Base-by-base conservation (phyloP, 1,139 yeast genomes). In the Yamadazyma dendronema region DNA sequence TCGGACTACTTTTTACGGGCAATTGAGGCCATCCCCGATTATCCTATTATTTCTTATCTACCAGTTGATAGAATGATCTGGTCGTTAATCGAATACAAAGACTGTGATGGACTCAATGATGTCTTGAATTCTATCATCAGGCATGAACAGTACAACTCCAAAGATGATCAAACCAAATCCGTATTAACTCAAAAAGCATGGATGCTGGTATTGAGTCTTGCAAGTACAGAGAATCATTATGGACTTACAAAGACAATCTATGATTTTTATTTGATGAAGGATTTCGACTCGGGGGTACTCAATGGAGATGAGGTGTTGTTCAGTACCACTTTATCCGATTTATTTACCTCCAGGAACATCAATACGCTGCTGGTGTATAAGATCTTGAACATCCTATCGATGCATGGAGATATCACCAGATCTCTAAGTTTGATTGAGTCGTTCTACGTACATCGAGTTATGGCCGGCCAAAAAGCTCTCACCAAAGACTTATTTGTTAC, bases 371-470 rank as follows among this genome's bases (percentile, higher is more conserved):
- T 37, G 31, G 32, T 42, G 5, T 34, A 39, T 22, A 56, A 53
- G 36, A 57, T 67, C 11, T 53, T 71, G 17, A 66, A 61, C 30
- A 50, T 61, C 0, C 52, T 70, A 10, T 53, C 72, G 1, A 46
- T 53, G 3, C 52, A 62, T 38, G 77, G 77, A 4, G 76, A 71
- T 43, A 65, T 67, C 3, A 36, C 54, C 8, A 60, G 61, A 57
- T 59, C 70, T 0, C 43, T 68, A 8, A 47, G 57, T 4, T 49
- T 70, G 12, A 60, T 71, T 11, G 74, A 69, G 39, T 51, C 65
- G 14, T 71, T 67, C 38, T 67, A 53, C 39, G 45, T 69, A 5
- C 69, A 65, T 37, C 58, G 60, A 35, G 39, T 54, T 0, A 44
- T 64, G 34, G 21, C 33, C 17, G 74, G 74, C 1, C 62, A 65